These are phyloP conservation scores for Athelia sp. DNA, from an alignment of 1,284 basidiomycete species.

Conservation along the genomic window DNA sequence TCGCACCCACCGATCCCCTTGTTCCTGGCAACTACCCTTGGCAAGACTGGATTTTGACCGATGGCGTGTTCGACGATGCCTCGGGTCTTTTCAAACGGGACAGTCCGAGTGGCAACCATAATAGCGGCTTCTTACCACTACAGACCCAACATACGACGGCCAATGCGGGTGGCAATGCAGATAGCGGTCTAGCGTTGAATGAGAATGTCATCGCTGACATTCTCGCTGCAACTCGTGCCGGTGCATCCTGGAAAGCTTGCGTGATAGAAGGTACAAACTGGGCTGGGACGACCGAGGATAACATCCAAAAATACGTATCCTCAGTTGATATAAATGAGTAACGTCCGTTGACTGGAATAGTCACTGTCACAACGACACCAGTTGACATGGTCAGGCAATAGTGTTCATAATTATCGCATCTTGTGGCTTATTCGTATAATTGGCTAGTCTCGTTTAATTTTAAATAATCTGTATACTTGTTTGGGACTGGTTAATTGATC, in stretches of 20 bases:
- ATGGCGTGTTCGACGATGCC: slow-evolving; percentile 4
- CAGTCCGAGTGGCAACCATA: background rate
- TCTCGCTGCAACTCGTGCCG: slow-evolving; percentile 7
- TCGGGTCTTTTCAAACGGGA: background rate
- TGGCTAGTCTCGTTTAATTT: too few relatives aligned
- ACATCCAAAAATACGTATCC: background rate
- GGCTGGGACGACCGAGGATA: slow-evolving; percentile 6
- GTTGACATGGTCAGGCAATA: too few relatives aligned
- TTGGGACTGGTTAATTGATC: too few relatives aligned
- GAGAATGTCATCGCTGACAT: slow-evolving; percentile 7
- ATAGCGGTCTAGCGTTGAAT: background rate
- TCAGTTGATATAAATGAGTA: too few relatives aligned
- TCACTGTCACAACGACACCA: too few relatives aligned
- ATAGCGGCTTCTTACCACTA: background rate
- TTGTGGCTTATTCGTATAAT: too few relatives aligned
- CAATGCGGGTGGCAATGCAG: background rate
- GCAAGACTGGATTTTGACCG: slow-evolving; percentile 8
- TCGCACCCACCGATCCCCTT: slow-evolving; percentile 9
- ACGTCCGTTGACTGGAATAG: too few relatives aligned
- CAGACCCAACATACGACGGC: background rate
- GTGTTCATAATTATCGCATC: too few relatives aligned
- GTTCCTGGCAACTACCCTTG: slow-evolving; percentile 9
- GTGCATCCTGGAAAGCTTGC: slow-evolving; percentile 11
- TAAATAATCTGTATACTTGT: too few relatives aligned
- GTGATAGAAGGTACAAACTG: slow-evolving; percentile 11